phyloP scores from a whole-genome alignment of 2,329 filamentous ascomycete genomes.

The Monosporascus sp. region DNA sequence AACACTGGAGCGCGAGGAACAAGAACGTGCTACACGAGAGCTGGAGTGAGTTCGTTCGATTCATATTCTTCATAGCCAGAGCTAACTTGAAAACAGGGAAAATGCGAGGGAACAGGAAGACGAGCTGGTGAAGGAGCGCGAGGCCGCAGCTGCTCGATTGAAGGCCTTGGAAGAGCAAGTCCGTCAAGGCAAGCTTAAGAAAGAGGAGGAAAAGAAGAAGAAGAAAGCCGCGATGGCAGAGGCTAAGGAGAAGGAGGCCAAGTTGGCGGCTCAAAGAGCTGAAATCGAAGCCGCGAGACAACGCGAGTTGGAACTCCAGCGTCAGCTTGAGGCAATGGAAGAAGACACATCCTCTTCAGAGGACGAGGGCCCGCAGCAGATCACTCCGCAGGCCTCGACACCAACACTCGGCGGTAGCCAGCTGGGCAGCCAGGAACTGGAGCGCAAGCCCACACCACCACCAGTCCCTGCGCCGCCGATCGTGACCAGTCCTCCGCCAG shows the following conservation, averaged over 20 bases:
- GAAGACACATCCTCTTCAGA: conserved; percentile 74
- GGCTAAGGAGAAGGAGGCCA: conserved; percentile 81
- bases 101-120: conserved; percentile 71
- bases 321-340: conserved; percentile 72
- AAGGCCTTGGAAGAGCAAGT: conserved; percentile 92
- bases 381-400: conserved; percentile 57
- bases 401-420: conserved; percentile 49
- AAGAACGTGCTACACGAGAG: conserved; percentile 65
- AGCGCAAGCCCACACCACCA: conserved; percentile 47
- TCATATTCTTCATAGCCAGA: conserved; percentile 1
- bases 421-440: conserved; percentile 48
- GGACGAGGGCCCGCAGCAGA: conserved; percentile 71
- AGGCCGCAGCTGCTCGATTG: conserved; percentile 76
- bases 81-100: conserved; percentile 47
- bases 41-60: conserved; percentile 67
- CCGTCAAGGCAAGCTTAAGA: conserved; percentile 86
- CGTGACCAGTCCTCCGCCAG: conserved; percentile 35
- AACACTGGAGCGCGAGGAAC: conserved; percentile 67
- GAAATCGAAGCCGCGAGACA: conserved; percentile 90
- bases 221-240: conserved; percentile 86
- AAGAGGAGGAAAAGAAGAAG: conserved; percentile 89
- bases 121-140: conserved; percentile 72
- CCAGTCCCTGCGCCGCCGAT: conserved; percentile 44
- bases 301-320: conserved; percentile 82
- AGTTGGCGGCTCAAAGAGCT: conserved; percentile 76